Evolutionary conservation across 31 red algal species (phyloP).

Genomic region (Odonthalia washingtoniensis): DNA sequence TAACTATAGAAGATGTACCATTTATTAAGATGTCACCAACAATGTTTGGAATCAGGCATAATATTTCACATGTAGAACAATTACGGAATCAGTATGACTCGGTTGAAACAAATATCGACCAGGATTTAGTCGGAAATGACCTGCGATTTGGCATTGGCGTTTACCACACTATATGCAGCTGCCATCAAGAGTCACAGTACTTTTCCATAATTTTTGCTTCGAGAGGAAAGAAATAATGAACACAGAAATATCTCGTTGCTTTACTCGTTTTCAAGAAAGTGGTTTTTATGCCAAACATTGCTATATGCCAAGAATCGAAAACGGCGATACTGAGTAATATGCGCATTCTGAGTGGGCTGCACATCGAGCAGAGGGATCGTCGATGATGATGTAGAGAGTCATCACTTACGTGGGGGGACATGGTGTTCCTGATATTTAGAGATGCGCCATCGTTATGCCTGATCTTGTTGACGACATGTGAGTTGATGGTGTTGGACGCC

Average conservation of each 20-base stretch:
- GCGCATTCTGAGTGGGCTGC: slow-evolving; percentile 10
- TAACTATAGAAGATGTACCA: not conserved
- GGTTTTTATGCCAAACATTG: slow-evolving; percentile 23
- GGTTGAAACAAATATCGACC: too few species aligned
- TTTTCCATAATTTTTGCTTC: too few species aligned
- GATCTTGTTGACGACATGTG: slow-evolving; percentile 37
- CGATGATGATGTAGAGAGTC: not conserved
- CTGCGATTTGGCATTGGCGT: slow-evolving; percentile 39
- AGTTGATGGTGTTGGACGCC: slow-evolving; percentile 14
- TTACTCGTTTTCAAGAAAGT: slow-evolving; percentile 9
- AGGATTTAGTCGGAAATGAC: not conserved
- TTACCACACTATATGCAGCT: slow-evolving; percentile 35
- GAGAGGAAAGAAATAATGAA: too few species aligned
- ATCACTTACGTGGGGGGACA: slow-evolving; percentile 5
- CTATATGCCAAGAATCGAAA: not conserved
- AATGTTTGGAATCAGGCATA: not conserved
- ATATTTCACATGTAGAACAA: not conserved
- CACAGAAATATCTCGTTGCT: not conserved
- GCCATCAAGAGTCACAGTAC: slow-evolving; percentile 24
- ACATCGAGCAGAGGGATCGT: slow-evolving; percentile 10
- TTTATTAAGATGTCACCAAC: slow-evolving; percentile 22
- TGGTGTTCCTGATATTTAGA: not conserved
- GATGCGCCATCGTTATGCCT: not conserved
- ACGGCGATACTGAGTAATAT: slow-evolving; percentile 12
- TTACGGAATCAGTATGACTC: not conserved